These are phyloP conservation scores for Penicillium simplicissimum DNA, from an alignment of 495 filamentous ascomycete species.

Conservation along the genomic window DNA sequence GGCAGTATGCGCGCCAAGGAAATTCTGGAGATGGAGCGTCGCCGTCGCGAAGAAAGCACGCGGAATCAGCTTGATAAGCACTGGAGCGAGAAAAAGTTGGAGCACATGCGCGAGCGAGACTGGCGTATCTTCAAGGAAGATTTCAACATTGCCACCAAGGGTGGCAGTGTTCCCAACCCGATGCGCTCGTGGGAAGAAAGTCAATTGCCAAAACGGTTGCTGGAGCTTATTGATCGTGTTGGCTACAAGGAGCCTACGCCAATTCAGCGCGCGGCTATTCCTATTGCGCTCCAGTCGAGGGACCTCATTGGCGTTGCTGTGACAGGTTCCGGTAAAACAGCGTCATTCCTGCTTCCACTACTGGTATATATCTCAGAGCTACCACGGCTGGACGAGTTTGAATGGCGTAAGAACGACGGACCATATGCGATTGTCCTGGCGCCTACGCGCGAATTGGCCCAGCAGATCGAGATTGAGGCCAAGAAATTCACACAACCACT, in stretches of 20 bases:
- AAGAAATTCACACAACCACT: conserved; percentile 90
- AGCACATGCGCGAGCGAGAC: conserved; percentile 96
- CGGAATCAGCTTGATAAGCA: conserved; percentile 79
- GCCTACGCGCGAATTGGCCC: conserved; percentile 96
- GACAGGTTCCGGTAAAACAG: conserved; percentile 98
- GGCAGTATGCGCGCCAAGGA: conserved; percentile 75
- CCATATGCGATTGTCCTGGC: conserved; percentile 96
- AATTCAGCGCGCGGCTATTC: conserved; percentile 92
- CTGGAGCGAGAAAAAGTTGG: conserved; percentile 95
- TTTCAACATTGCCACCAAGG: conserved; percentile 94
- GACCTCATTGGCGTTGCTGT: conserved; percentile 98
- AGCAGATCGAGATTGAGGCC: conserved; percentile 95
- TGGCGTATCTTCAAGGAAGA: conserved; percentile 99
- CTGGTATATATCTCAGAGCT: conserved; percentile 96
- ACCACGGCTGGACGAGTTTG: conserved; percentile 78
- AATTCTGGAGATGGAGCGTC: conserved; percentile 85
- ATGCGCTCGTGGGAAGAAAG: conserved; percentile 97
- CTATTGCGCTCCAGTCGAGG: conserved; percentile 88
- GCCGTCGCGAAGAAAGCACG: conserved; percentile 73
- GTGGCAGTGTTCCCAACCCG: conserved; percentile 87
- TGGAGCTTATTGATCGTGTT: conserved; percentile 80
- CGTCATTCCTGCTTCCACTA: conserved; percentile 89
- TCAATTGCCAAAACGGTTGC: conserved; percentile 71
- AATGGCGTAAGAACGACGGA: conserved; percentile 82
- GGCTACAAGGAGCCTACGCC: conserved; percentile 93